A percentile compares a stretch with the other conserved stretches of the same genome.
Evolutionary conservation across 2,329 filamentous ascomycete species (phyloP).

Genomic region (Lecanicillium sp.): DNA sequence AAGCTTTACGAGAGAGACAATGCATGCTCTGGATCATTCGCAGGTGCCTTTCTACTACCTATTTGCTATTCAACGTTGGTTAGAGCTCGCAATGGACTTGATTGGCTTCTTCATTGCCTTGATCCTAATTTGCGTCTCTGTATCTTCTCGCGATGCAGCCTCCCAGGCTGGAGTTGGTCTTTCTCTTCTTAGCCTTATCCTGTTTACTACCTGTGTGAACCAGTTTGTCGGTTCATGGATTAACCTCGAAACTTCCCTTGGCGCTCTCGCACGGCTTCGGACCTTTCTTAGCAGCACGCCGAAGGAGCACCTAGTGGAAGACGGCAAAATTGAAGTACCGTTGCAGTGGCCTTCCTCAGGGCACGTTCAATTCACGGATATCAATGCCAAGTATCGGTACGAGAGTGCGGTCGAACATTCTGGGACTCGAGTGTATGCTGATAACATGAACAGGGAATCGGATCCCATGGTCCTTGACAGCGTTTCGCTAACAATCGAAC

Average conservation of each 20-base stretch:
- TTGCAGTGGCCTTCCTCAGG: not conserved
- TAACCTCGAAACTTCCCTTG: not conserved
- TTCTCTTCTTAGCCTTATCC: not conserved
- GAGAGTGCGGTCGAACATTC: too few species aligned
- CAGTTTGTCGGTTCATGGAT: not conserved
- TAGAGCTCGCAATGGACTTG: not conserved
- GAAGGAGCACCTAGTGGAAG: not conserved
- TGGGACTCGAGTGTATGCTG: too few species aligned
- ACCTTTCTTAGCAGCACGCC: not conserved
- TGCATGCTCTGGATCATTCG: slow-evolving; percentile 1
- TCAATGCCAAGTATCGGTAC: slow-evolving; percentile 3
- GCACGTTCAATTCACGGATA: not conserved
- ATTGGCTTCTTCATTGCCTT: not conserved
- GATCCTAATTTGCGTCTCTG: not conserved
- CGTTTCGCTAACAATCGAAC: too few species aligned
- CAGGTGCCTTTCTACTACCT: slow-evolving; percentile 4
- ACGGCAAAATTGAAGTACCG: not conserved
- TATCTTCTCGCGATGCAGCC: not conserved
- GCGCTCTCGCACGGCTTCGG: not conserved
- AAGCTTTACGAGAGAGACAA: not conserved
- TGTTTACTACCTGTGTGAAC: not conserved
- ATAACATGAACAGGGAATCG: too few species aligned
- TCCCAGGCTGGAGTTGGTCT: not conserved
- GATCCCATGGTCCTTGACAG: too few species aligned
- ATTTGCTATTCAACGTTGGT: slow-evolving; percentile 4